phyloP scores from a whole-genome alignment of 257 asterid species.

The Linderniella brevidens region DNA sequence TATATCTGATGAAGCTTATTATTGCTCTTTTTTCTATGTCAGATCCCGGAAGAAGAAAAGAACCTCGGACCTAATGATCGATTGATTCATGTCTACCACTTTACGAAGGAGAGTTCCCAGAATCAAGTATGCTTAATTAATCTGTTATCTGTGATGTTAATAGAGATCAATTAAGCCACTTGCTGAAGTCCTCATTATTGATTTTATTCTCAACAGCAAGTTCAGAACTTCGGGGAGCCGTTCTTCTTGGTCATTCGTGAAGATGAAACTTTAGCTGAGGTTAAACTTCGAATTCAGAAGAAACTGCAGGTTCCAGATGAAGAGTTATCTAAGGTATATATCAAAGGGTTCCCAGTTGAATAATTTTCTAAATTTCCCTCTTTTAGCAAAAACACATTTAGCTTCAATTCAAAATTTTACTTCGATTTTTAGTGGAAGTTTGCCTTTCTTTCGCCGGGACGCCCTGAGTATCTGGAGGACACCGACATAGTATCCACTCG shows the following conservation, averaged over 20 bases:
- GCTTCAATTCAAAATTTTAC: conserved; percentile 1
- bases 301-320: conserved; percentile 40
- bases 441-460: conserved; percentile 53
- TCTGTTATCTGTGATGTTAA: too few relatives aligned
- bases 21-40: conserved; percentile 11
- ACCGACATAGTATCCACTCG: conserved; percentile 49
- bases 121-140: conserved; percentile 88
- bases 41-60: conserved; percentile 92
- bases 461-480: conserved; percentile 67
- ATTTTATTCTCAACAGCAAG: conserved; percentile 17
- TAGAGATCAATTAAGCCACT: too few relatives aligned
- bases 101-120: conserved; percentile 66
- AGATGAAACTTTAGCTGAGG: conserved; percentile 42
- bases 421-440: conserved; percentile 48
- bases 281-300: conserved; percentile 34
- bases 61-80: conserved; percentile 74
- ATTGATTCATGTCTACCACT: conserved; percentile 75
- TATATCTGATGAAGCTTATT: background rate
- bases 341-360: background rate
- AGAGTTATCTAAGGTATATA: conserved; percentile 38
- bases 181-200: too few relatives aligned
- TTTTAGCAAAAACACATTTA: conserved; percentile 2
- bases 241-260: conserved; percentile 42
- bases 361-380: conserved; percentile 1
- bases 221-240: conserved; percentile 49